phyloP scores from a whole-genome alignment of 306 rosid species.

The Vicia villosa region DNA sequence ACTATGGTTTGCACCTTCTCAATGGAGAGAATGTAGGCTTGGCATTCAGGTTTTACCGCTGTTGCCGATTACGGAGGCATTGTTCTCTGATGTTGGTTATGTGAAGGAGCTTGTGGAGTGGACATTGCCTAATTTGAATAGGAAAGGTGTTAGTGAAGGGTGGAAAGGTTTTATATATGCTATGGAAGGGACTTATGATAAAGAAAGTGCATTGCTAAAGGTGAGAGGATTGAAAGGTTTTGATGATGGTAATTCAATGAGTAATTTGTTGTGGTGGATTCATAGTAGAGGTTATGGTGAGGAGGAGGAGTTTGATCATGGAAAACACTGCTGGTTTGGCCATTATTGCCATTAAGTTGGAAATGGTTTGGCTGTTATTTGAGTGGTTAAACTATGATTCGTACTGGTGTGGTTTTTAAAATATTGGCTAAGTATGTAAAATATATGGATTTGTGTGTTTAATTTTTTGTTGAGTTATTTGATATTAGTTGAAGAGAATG shows the following conservation, averaged over 20 bases:
- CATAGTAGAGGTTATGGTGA: slow-evolving; percentile 57
- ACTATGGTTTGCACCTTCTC: slow-evolving; percentile 84
- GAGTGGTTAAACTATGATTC: not conserved
- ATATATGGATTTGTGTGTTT: not conserved
- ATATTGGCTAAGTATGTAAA: not conserved
- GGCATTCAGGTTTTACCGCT: slow-evolving; percentile 81
- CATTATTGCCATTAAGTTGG: slow-evolving; percentile 34
- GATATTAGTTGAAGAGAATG: not conserved
- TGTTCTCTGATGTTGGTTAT: slow-evolving; percentile 49
- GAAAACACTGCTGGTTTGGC: slow-evolving; percentile 40
- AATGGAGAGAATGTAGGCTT: slow-evolving; percentile 79
- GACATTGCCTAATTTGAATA: slow-evolving; percentile 61
- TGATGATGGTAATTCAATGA: slow-evolving; percentile 77
- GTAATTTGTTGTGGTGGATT: slow-evolving; percentile 88
- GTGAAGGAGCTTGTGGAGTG: slow-evolving; percentile 74
- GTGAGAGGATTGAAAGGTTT: slow-evolving; percentile 49
- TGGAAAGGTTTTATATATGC: slow-evolving; percentile 82
- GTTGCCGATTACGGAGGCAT: slow-evolving; percentile 42
- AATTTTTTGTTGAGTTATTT: not conserved
- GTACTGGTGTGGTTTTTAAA: not conserved
- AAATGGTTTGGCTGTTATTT: not conserved
- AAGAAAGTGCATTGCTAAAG: slow-evolving; percentile 51
- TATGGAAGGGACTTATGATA: slow-evolving; percentile 69
- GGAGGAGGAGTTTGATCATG: slow-evolving; percentile 35
- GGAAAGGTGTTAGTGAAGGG: slow-evolving; percentile 67